These are phyloP conservation scores for Coemansia sp. DNA, from an alignment of 192 early-diverging fungal genomes.

Conservation along the genomic window DNA sequence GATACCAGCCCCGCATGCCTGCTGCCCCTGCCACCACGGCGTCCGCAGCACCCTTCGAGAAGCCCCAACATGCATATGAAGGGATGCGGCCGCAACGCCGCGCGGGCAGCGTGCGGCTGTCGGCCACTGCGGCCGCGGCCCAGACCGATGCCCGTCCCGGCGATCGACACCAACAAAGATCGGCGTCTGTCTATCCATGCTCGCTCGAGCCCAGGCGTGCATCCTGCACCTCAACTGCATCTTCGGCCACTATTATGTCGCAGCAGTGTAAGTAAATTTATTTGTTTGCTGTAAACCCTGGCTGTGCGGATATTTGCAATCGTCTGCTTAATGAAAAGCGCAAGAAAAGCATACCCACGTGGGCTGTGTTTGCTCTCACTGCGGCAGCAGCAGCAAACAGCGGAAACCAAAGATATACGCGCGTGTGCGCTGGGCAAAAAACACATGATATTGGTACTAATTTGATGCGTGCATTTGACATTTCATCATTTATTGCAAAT, in stretches of 20 bases:
- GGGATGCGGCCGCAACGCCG: constrained; percentile 18
- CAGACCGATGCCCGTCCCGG: not conserved
- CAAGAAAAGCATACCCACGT: not conserved
- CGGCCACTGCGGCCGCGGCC: not conserved
- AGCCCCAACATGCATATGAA: not conserved
- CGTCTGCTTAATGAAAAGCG: not conserved
- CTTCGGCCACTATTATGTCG: constrained; percentile 13
- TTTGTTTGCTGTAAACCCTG: not conserved
- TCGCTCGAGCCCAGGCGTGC: constrained; percentile 19
- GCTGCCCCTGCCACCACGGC: too few species aligned
- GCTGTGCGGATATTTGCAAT: not conserved
- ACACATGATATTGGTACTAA: not conserved
- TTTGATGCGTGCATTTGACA: not conserved
- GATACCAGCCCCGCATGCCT: constrained; percentile 16
- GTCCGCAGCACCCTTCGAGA: not conserved
- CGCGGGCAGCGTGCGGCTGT: constrained; percentile 13
- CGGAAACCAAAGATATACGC: not conserved
- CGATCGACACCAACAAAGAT: constrained; percentile 13
- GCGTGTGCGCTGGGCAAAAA: not conserved
- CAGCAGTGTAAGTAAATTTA: not conserved
- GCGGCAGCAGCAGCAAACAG: not conserved
- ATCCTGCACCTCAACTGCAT: constrained; percentile 29
- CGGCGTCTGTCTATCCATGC: constrained; percentile 9
- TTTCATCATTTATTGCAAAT: not conserved
- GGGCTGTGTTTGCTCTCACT: not conserved